A percentile compares a stretch with the other conserved stretches of the same genome.
Evolutionary conservation across 495 filamentous ascomycete species (phyloP).

Genomic region (Talaromyces thailandensis): DNA sequence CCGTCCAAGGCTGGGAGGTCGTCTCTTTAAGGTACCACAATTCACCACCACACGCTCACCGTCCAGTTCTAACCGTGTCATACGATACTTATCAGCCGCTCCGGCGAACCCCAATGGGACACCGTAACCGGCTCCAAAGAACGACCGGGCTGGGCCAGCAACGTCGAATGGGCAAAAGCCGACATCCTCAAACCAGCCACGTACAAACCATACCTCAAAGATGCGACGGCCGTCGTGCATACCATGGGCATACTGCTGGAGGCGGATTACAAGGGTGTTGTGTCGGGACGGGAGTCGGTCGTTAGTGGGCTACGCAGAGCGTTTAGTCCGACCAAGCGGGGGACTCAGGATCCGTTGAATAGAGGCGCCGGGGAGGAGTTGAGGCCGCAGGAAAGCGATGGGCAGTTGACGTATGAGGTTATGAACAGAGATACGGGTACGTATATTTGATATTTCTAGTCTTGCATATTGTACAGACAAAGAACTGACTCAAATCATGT

Average conservation of each 20-base stretch:
- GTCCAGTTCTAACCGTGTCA: neutral
- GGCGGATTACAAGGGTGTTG: constrained; percentile 92
- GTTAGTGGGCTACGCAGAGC: constrained; percentile 65
- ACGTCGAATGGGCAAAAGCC: constrained; percentile 77
- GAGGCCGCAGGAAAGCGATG: constrained; percentile 52
- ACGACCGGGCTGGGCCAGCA: constrained; percentile 70
- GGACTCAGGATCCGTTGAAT: constrained; percentile 59
- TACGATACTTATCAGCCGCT: constrained; percentile 57
- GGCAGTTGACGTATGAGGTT: constrained; percentile 88
- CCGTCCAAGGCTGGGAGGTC: constrained; percentile 75
- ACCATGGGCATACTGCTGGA: constrained; percentile 94
- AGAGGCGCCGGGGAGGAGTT: constrained; percentile 47
- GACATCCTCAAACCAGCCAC: constrained; percentile 75
- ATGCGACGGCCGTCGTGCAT: constrained; percentile 80
- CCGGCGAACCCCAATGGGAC: constrained; percentile 80
- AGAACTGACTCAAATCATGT: neutral
- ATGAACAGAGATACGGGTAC: constrained; percentile 87
- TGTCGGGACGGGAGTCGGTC: constrained; percentile 71
- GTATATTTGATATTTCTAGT: neutral
- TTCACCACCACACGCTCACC: neutral
- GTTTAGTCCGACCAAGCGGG: constrained; percentile 57
- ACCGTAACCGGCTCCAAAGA: constrained; percentile 60
- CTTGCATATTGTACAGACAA: neutral
- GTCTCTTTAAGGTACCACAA: constrained; percentile 73
- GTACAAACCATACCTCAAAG: constrained; percentile 62